These are phyloP conservation scores for Schizosaccharomyces octosporus DNA, from an alignment of 805 yeast species.

Conservation along the genomic window DNA sequence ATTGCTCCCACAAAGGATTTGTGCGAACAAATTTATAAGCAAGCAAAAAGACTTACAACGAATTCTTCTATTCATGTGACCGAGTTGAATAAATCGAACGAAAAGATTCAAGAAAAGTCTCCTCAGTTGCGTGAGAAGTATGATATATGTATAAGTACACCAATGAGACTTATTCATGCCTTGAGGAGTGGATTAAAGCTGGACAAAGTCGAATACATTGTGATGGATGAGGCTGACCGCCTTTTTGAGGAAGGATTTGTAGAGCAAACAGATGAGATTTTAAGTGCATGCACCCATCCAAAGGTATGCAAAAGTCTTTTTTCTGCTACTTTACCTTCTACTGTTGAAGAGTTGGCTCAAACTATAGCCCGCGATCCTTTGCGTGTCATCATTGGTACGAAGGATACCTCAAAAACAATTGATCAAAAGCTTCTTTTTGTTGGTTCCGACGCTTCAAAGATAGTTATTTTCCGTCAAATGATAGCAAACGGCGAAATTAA, in stretches of 20 bases:
- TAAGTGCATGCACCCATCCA: slow-evolving; percentile 26
- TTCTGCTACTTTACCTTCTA: slow-evolving; percentile 87
- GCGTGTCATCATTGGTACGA: slow-evolving; percentile 72
- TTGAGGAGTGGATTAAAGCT: slow-evolving; percentile 40
- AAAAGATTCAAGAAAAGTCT: slow-evolving; percentile 35
- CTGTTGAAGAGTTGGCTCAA: slow-evolving; percentile 69
- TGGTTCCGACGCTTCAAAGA: slow-evolving; percentile 88
- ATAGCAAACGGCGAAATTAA: slow-evolving; percentile 55
- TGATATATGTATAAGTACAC: slow-evolving; percentile 70
- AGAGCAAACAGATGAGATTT: slow-evolving; percentile 70
- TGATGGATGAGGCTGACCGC: slow-evolving; percentile 91
- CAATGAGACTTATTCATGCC: slow-evolving; percentile 62
- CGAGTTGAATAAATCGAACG: slow-evolving; percentile 39
- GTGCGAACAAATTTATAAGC: slow-evolving; percentile 60
- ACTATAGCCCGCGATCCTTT: slow-evolving; percentile 68
- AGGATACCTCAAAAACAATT: slow-evolving; percentile 62
- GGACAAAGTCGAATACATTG: slow-evolving; percentile 40
- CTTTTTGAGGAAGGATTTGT: slow-evolving; percentile 69
- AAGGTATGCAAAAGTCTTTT: slow-evolving; percentile 50
- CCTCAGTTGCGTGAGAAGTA: slow-evolving; percentile 30
- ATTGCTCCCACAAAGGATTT: slow-evolving; percentile 89
- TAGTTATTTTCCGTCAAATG: slow-evolving; percentile 74
- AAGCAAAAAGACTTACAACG: slow-evolving; percentile 31
- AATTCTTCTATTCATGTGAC: slow-evolving; percentile 36
- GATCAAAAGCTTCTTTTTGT: slow-evolving; percentile 66